Evolutionary conservation across 208 protist species (phyloP).

Genomic region (Plasmodiophora brassicae): DNA sequence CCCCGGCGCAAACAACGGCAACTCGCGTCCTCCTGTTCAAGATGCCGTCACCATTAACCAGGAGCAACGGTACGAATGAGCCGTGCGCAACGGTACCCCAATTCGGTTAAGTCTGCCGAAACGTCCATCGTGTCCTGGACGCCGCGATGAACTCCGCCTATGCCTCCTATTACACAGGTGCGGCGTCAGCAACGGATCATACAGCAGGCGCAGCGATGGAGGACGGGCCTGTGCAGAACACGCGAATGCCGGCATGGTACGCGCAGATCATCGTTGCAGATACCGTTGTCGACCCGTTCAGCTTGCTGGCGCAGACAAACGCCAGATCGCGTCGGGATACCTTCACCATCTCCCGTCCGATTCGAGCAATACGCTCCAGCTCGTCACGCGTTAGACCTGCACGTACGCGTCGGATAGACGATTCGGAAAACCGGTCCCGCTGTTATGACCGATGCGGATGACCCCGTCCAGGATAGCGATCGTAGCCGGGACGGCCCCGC

Average conservation of each 20-base stretch:
- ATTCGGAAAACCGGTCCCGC: too few species aligned
- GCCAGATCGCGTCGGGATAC: conserved; percentile 40
- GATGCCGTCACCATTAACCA: not conserved
- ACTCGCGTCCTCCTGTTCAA: too few species aligned
- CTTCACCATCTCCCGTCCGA: conserved; percentile 34
- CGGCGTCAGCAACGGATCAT: too few species aligned
- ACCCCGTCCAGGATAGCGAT: conserved; percentile 56
- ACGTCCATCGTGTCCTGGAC: conserved; percentile 47
- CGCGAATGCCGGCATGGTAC: conserved; percentile 30
- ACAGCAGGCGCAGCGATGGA: too few species aligned
- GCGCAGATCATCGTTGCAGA: conserved; percentile 50
- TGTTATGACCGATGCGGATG: too few species aligned
- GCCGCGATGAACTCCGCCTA: conserved; percentile 55
- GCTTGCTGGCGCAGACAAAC: conserved; percentile 40
- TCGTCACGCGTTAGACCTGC: conserved; percentile 49
- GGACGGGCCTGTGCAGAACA: conserved; percentile 17
- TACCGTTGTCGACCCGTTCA: conserved; percentile 54
- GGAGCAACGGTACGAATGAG: not conserved
- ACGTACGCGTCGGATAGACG: too few species aligned
- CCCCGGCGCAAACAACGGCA: conserved; percentile 56
- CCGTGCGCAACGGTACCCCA: too few species aligned
- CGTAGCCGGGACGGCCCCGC: conserved; percentile 58
- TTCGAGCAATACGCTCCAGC: conserved; percentile 41
- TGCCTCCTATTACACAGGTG: conserved; percentile 55
- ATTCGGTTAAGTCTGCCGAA: conserved; percentile 54